phyloP scores from a whole-genome alignment of 768 basidiomycete species.

The Tubosaeta sp. region DNA sequence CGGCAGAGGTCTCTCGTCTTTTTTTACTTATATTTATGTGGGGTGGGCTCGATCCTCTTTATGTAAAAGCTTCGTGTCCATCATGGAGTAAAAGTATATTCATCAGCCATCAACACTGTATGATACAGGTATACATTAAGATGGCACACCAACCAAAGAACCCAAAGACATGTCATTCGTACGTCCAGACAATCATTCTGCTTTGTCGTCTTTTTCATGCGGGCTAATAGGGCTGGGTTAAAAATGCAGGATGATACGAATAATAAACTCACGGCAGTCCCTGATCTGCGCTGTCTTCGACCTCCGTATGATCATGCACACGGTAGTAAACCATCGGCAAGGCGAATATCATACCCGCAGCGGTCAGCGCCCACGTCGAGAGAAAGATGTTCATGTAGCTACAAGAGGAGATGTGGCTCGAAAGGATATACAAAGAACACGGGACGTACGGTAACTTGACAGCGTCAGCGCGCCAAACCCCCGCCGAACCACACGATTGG shows the following conservation, averaged over 20 bases:
- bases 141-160: neutral
- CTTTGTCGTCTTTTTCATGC: neutral
- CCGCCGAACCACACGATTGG: constrained; percentile 71
- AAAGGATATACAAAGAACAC: neutral
- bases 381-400: constrained; percentile 70
- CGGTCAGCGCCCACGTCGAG: constrained; percentile 67
- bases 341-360: constrained; percentile 60
- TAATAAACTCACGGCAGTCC: constrained; percentile 42
- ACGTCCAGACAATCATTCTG: neutral
- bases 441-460: constrained; percentile 53
- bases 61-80: neutral
- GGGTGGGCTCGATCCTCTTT: neutral
- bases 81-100: too few species aligned
- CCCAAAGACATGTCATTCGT: neutral
- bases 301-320: constrained; percentile 53
- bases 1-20: neutral
- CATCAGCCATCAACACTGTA: neutral
- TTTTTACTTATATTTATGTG: neutral
- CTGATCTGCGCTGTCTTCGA: constrained; percentile 41
- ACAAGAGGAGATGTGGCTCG: neutral
- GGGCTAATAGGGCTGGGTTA: neutral
- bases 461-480: constrained; percentile 69
- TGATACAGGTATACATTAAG: neutral
- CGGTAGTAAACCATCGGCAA: constrained; percentile 72
- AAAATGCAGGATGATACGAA: too few species aligned